phyloP scores from a whole-genome alignment of 176 grass and related monocot species.

The Oryza coarctata region DNA sequence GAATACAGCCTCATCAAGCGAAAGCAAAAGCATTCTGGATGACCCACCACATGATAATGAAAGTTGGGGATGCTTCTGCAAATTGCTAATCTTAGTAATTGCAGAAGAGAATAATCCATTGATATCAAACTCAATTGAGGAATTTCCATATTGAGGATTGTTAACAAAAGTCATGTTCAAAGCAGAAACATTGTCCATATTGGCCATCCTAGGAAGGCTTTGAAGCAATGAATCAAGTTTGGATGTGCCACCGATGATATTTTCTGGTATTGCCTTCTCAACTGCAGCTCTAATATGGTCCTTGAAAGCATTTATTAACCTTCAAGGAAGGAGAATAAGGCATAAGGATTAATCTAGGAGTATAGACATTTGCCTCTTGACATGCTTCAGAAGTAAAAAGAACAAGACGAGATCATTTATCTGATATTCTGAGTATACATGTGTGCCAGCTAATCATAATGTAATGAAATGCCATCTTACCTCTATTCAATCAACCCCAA shows the following conservation, averaged over 20 bases:
- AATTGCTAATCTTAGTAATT: conserved; percentile 40
- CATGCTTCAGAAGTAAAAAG: neutral
- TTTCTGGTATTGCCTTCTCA: conserved; percentile 78
- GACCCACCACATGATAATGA: conserved; percentile 60
- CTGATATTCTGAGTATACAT: conserved; percentile 11
- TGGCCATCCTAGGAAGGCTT: conserved; percentile 65
- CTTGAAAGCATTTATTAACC: conserved; percentile 89
- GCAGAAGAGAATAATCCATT: conserved; percentile 68
- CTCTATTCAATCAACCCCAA: neutral
- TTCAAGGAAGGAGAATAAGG: conserved; percentile 43
- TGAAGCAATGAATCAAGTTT: conserved; percentile 82
- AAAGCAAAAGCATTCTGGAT: conserved; percentile 81
- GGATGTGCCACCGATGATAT: conserved; percentile 60
- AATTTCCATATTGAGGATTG: conserved; percentile 65
- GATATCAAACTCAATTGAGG: conserved; percentile 81
- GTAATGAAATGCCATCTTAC: neutral
- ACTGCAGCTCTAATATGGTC: conserved; percentile 84
- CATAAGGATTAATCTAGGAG: neutral
- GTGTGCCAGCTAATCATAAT: neutral
- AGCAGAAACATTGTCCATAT: conserved; percentile 60
- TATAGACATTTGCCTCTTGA: conserved; percentile 24
- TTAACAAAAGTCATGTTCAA: conserved; percentile 80
- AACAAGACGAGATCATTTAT: neutral
- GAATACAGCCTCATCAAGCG: conserved; percentile 80
- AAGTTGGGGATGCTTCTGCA: conserved; percentile 46